A percentile compares a stretch with the other conserved stretches of the same genome.
These are phyloP conservation scores for Aureobasidium leucospermi DNA, from an alignment of 2,329 filamentous ascomycete species.

Conservation along the genomic window DNA sequence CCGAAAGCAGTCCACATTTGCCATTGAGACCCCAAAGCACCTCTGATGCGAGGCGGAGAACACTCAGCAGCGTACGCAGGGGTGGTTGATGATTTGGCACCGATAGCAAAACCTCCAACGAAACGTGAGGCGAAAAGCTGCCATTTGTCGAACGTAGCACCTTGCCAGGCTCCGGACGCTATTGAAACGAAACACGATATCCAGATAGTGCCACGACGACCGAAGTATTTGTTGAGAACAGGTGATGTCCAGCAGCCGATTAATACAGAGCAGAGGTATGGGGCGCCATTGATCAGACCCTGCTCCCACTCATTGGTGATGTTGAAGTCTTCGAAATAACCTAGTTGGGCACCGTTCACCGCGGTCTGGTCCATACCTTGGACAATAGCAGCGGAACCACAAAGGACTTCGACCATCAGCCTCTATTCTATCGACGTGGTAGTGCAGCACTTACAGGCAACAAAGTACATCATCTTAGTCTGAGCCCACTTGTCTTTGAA, in stretches of 20 bases:
- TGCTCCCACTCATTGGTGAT: slow-evolving; percentile 19
- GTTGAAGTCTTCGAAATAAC: slow-evolving; percentile 23
- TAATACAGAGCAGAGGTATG: slow-evolving; percentile 38
- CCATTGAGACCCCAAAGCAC: slow-evolving; percentile 41
- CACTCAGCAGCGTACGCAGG: slow-evolving; percentile 36
- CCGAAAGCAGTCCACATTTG: slow-evolving; percentile 41
- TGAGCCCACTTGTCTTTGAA: slow-evolving; percentile 62
- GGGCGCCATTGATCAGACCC: slow-evolving; percentile 38
- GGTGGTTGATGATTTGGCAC: slow-evolving; percentile 37
- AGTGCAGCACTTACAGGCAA: slow-evolving; percentile 35
- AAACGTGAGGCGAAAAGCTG: slow-evolving; percentile 17
- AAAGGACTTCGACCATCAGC: slow-evolving; percentile 24
- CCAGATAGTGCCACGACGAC: slow-evolving; percentile 59
- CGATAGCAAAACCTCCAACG: slow-evolving; percentile 32
- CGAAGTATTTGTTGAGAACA: slow-evolving; percentile 51
- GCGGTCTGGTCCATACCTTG: slow-evolving; percentile 48
- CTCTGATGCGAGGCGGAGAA: slow-evolving; percentile 32
- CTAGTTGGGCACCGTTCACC: slow-evolving; percentile 37
- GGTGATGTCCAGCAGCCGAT: slow-evolving; percentile 46
- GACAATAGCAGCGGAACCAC: slow-evolving; percentile 48
- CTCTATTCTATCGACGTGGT: too few relatives aligned
- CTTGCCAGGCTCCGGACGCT: slow-evolving; percentile 26
- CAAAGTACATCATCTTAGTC: slow-evolving; percentile 42
- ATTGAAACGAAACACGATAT: slow-evolving; percentile 61
- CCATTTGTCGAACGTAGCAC: slow-evolving; percentile 17